These are phyloP conservation scores for Anastatica hierochuntica DNA, from an alignment of 345 rosid genomes.

Conservation along the genomic window DNA sequence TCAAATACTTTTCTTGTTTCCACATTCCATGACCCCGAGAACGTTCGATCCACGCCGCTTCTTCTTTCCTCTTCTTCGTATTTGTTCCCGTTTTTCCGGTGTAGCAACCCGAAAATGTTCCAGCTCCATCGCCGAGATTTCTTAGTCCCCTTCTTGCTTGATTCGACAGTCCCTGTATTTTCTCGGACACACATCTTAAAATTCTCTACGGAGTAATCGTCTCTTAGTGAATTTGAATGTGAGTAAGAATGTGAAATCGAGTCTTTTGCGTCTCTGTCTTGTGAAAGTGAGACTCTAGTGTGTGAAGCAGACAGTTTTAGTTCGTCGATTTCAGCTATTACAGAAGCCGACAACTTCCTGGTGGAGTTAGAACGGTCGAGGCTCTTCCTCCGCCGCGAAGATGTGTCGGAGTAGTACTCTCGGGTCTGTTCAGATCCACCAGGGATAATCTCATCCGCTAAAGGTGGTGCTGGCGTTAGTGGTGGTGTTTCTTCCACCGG, in stretches of 20 bases:
- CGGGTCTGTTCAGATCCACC: conserved; percentile 91
- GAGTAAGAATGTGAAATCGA: conserved; percentile 2
- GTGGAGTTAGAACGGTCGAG: conserved; percentile 73
- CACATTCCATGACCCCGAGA: conserved; percentile 85
- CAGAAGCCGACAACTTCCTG: conserved; percentile 67
- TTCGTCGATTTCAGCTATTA: conserved; percentile 74
- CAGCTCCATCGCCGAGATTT: too few species aligned
- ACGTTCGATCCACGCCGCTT: conserved; percentile 70
- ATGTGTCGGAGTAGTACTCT: conserved; percentile 79
- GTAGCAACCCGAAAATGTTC: conserved; percentile 47
- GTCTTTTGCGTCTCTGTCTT: not conserved
- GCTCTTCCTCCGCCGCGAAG: conserved; percentile 77
- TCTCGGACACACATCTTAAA: too few species aligned
- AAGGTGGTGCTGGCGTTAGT: too few species aligned
- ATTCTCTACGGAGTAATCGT: conserved; percentile 51
- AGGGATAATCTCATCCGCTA: too few species aligned
- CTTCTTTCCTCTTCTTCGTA: conserved; percentile 44
- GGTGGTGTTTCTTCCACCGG: conserved; percentile 57
- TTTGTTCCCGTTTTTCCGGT: conserved; percentile 57
- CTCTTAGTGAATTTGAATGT: too few species aligned
- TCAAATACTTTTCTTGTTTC: conserved; percentile 49
- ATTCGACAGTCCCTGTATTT: too few species aligned
- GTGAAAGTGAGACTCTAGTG: conserved; percentile 51
- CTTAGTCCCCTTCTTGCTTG: too few species aligned
- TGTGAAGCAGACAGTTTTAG: conserved; percentile 46